Evolutionary conservation across 257 asterid species (phyloP).

Genomic region (Solanum tarijense): DNA sequence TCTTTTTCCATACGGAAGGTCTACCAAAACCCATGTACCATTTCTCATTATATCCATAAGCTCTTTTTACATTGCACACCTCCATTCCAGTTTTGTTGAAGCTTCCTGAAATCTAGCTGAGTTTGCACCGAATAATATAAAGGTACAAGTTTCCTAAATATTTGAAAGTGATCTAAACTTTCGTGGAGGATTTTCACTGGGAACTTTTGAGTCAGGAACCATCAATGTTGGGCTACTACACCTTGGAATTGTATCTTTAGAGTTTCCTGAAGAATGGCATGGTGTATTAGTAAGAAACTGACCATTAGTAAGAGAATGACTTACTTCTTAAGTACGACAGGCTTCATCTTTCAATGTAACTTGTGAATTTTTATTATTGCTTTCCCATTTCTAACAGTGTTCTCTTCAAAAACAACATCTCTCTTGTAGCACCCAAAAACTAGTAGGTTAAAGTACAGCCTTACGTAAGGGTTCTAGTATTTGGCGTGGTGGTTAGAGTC

Average conservation of each 20-base stretch:
- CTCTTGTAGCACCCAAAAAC: no score
- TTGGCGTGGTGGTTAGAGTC: no score
- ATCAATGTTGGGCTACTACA: neutral
- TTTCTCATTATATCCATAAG: neutral
- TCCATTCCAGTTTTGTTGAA: no score
- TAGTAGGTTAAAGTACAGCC: no score
- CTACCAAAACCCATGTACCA: neutral
- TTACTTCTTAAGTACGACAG: neutral
- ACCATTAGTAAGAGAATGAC: no score
- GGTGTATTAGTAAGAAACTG: neutral
- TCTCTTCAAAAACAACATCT: neutral
- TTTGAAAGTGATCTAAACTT: neutral
- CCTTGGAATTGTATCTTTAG: neutral
- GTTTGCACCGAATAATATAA: no score
- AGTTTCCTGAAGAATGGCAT: neutral
- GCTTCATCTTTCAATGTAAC: neutral
- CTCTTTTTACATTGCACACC: no score
- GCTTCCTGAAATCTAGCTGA: no score
- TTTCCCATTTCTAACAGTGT: neutral
- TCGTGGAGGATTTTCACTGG: neutral
- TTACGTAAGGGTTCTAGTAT: no score
- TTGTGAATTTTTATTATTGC: neutral
- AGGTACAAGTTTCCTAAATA: no score
- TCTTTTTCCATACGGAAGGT: neutral
- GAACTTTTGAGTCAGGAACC: neutral